phyloP scores from a whole-genome alignment of 805 yeast species.

The Candida glaebosa region DNA sequence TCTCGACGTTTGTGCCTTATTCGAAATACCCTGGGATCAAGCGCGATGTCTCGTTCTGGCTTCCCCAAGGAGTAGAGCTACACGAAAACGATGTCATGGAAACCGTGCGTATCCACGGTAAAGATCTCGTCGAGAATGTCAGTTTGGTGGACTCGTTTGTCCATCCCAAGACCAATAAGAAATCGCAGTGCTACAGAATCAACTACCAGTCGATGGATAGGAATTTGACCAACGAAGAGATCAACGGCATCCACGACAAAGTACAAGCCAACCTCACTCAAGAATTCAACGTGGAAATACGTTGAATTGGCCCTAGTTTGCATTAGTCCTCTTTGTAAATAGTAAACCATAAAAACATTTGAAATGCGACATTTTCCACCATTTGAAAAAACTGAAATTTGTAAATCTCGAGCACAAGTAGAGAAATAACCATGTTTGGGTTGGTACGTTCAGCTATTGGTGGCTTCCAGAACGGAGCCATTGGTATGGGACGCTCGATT shows the following conservation, averaged over 20 bases:
- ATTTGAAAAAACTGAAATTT: too few relatives aligned
- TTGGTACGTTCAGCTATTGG: conserved; percentile 1
- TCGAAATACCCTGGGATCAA: conserved; percentile 85
- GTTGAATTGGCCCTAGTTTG: too few relatives aligned
- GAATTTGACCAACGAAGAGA: conserved; percentile 79
- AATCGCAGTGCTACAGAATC: conserved; percentile 83
- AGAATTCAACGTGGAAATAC: conserved; percentile 55
- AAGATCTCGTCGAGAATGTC: conserved; percentile 87
- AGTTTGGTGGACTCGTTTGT: conserved; percentile 72
- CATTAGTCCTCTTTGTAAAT: too few relatives aligned
- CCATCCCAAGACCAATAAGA: conserved; percentile 77
- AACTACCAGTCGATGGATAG: conserved; percentile 96
- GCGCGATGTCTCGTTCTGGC: conserved; percentile 93
- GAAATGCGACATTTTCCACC: too few relatives aligned
- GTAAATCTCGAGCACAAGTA: too few relatives aligned
- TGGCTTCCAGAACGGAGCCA: neutral
- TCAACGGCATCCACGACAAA: conserved; percentile 65
- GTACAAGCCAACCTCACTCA: conserved; percentile 58
- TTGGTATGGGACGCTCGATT: neutral
- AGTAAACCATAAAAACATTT: too few relatives aligned
- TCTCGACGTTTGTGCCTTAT: conserved; percentile 77
- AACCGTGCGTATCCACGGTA: conserved; percentile 77
- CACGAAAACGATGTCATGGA: conserved; percentile 96
- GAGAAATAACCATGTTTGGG: conserved; percentile 1
- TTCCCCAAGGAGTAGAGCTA: conserved; percentile 46